A percentile compares a stretch with the other conserved stretches of the same genome.
Evolutionary conservation across 345 rosid genomes (phyloP).

Genomic region (Passiflora organensis): DNA sequence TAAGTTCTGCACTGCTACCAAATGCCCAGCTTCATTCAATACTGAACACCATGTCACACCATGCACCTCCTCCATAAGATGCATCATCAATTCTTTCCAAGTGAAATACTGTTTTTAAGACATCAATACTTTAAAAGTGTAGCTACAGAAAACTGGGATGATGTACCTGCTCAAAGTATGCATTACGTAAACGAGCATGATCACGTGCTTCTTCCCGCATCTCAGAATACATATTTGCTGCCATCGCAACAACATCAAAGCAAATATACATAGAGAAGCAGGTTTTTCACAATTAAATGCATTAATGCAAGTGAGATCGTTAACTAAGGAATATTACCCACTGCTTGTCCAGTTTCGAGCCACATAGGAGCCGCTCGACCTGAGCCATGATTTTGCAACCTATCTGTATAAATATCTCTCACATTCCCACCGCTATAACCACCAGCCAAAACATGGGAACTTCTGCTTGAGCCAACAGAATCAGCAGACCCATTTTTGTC

Average conservation of each 20-base stretch:
- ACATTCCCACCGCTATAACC: slow-evolving; percentile 58
- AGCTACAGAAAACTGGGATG: neutral
- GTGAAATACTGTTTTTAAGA: no score
- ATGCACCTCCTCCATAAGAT: no score
- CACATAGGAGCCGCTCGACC: slow-evolving; percentile 75
- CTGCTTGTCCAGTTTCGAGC: slow-evolving; percentile 99
- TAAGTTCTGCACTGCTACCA: no score
- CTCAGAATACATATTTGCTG: slow-evolving; percentile 81
- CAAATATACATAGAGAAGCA: slow-evolving; percentile 33
- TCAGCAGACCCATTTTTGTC: slow-evolving; percentile 70
- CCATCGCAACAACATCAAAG: slow-evolving; percentile 49
- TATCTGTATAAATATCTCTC: slow-evolving; percentile 60
- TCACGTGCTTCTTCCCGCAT: slow-evolving; percentile 92
- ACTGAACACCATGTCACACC: no score
- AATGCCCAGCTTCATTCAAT: no score
- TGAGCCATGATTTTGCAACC: slow-evolving; percentile 58
- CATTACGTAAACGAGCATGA: slow-evolving; percentile 85
- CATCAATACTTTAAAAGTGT: no score
- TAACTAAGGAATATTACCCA: slow-evolving; percentile 66
- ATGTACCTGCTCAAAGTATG: slow-evolving; percentile 83
- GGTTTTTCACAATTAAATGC: slow-evolving; percentile 23
- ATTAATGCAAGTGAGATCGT: slow-evolving; percentile 27
- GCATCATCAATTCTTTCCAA: no score
- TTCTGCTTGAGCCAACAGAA: slow-evolving; percentile 83
- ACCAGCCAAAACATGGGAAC: slow-evolving; percentile 46